Base-by-base conservation (phyloP, 106 monocot genomes). In the Agapanthus africanus region DNA sequence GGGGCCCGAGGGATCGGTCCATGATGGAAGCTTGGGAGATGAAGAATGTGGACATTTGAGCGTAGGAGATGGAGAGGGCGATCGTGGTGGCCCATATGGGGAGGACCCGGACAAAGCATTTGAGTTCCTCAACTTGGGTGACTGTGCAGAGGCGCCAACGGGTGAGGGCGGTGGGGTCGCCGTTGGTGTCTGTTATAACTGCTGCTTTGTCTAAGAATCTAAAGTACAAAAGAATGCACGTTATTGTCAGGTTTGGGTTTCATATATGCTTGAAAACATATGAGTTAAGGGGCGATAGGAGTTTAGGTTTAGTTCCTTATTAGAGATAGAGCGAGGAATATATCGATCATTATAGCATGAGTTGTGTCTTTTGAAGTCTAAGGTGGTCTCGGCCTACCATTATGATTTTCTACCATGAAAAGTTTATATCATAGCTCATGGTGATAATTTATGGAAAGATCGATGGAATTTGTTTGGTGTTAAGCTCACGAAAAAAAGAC, bases 41-140 rank as follows among this genome's bases (percentile, higher is more conserved):
- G 76, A 75, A 88, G 71, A 84, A 73, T 67, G 73, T 81, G 59
- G 73, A 68, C 68, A 84, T 52, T 63, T 88, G 88, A 4, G 72
- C 50, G 41, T 76, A 76, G 34, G 82, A 74, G 73, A 80, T 49
- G 67, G 69, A 67, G 46, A 84, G 70, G 47, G 71, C 70, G 37
- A 78, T 78, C 64, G 76, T 84, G 21, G 76, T 73, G 68, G 73
- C 76, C 88, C 88, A 84, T 11, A 86, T 70, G 18, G 88, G 88
- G 28, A 88, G 84, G 18, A 84, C 68, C 47, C 75, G 33, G 1
- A 84, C 19, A 38, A 88, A 54, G 44, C 59, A 71, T 68, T 84
- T 88, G 51, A 84, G 52, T 66, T 88, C 88, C 54, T 88, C 88
- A 23, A 88, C 88, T 39, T 88, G 64, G 6, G 84, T 84, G 27